A percentile compares a stretch with the other conserved stretches of the same genome.
phyloP scores from a whole-genome alignment of 306 rosid genomes.

The Senna tora region DNA sequence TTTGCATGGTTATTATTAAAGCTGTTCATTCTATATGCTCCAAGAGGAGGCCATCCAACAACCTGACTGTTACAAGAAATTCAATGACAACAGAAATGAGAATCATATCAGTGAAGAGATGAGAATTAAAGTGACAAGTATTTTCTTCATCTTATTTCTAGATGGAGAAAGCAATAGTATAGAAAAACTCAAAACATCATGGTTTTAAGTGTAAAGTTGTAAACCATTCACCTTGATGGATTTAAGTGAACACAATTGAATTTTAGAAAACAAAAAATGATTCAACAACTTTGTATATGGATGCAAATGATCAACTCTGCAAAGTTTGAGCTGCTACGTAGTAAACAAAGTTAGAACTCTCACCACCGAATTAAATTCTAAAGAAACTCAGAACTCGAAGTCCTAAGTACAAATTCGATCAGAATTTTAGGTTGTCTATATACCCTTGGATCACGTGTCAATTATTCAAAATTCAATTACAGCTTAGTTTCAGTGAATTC shows the following conservation, averaged over 20 bases:
- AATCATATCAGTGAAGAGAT: constrained; percentile 37
- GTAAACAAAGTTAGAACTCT: not conserved
- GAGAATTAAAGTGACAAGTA: constrained; percentile 17
- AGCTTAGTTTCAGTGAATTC: not conserved
- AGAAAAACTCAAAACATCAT: not conserved
- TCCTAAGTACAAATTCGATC: constrained; percentile 14
- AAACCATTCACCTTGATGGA: constrained; percentile 6
- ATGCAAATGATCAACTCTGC: not conserved
- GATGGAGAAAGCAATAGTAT: not conserved
- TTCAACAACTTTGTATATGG: not conserved
- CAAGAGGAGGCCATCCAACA: constrained; percentile 98
- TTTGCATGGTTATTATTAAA: constrained; percentile 64
- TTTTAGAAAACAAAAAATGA: constrained; percentile 12
- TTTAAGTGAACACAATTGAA: not conserved
- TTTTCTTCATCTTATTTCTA: constrained; percentile 8
- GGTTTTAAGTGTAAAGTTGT: too few species aligned
- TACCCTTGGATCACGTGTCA: constrained; percentile 9
- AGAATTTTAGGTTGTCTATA: not conserved
- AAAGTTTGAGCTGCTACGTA: constrained; percentile 5
- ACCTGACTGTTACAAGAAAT: constrained; percentile 71
- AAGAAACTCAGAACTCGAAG: constrained; percentile 24
- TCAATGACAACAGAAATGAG: constrained; percentile 38
- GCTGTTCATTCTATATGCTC: constrained; percentile 78
- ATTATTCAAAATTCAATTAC: constrained; percentile 12
- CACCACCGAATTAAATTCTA: constrained; percentile 27